Evolutionary conservation across 345 rosid species (phyloP).

Genomic region (Lenwebbia sp.): DNA sequence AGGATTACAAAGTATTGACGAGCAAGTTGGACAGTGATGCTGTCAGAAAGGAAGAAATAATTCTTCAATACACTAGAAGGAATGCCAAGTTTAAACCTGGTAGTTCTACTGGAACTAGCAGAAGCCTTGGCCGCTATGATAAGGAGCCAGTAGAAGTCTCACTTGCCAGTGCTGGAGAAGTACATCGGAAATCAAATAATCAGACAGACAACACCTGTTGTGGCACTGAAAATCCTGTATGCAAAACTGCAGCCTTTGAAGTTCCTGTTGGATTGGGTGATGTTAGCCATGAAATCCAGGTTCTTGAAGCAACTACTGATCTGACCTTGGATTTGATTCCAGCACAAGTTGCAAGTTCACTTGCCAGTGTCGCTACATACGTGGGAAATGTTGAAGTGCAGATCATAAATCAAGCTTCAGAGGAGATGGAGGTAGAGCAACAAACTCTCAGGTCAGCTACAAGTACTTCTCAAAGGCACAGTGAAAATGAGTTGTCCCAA

Average conservation of each 20-base stretch:
- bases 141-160: conserved; percentile 14
- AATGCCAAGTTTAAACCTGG: conserved; percentile 38
- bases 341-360: conserved; percentile 11
- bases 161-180: conserved; percentile 5
- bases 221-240: background rate
- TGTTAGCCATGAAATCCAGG: conserved; percentile 18
- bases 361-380: conserved; percentile 6
- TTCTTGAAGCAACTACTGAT: conserved; percentile 17
- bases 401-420: conserved; percentile 7
- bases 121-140: conserved; percentile 1
- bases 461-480: background rate
- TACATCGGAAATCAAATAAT: background rate
- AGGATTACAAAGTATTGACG: conserved; percentile 5
- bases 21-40: conserved; percentile 11
- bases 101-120: conserved; percentile 17
- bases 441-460: conserved; percentile 7
- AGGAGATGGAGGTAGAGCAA: conserved; percentile 4
- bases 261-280: conserved; percentile 5
- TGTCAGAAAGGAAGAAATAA: conserved; percentile 32
- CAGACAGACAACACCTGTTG: background rate
- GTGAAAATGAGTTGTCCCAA: background rate
- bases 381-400: conserved; percentile 8
- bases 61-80: conserved; percentile 79
- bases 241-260: conserved; percentile 2
- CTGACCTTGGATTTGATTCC: conserved; percentile 12